A percentile compares a stretch with the other conserved stretches of the same genome.
phyloP scores from a whole-genome alignment of 768 basidiomycete species.

The Trametes coccinea region DNA sequence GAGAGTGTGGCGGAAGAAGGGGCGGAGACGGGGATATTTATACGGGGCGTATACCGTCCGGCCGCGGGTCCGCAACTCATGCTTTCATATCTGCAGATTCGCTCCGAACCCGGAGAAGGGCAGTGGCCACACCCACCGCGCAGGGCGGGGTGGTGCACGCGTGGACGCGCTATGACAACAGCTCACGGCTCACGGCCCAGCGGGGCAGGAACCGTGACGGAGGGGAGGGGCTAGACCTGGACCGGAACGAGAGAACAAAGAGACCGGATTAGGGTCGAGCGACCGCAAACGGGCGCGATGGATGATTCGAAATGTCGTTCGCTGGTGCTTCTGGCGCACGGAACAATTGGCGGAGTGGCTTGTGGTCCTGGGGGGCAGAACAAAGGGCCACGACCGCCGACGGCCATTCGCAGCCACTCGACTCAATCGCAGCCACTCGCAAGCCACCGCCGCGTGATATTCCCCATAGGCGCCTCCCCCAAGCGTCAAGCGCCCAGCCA shows the following conservation, averaged over 20 bases:
- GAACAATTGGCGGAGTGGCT: constrained; percentile 17
- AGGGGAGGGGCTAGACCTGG: constrained; percentile 3
- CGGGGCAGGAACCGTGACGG: constrained; percentile 3
- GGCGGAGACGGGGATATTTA: constrained; percentile 6
- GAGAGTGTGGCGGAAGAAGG: constrained; percentile 3
- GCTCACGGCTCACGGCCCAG: constrained; percentile 5
- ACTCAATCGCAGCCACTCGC: background rate
- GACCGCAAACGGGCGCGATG: constrained; percentile 8
- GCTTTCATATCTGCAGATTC: constrained; percentile 19
- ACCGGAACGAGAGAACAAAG: constrained; percentile 17
- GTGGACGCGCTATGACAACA: constrained; percentile 21
- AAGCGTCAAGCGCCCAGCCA: background rate
- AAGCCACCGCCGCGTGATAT: constrained; percentile 12
- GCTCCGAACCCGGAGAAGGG: constrained; percentile 9
- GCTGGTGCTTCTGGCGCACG: constrained; percentile 15
- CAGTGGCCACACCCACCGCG: constrained; percentile 9
- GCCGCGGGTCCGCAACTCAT: constrained; percentile 12
- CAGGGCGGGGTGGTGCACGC: constrained; percentile 11
- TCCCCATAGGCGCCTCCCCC: background rate
- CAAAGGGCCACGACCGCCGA: constrained; percentile 11
- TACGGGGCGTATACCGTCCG: constrained; percentile 5
- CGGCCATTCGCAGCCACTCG: background rate
- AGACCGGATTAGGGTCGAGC: constrained; percentile 7
- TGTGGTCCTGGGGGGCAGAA: constrained; percentile 8
- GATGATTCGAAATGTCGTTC: constrained; percentile 10